phyloP scores from a whole-genome alignment of 78 protist genomes.

The Tieghemostelium lacteum region DNA sequence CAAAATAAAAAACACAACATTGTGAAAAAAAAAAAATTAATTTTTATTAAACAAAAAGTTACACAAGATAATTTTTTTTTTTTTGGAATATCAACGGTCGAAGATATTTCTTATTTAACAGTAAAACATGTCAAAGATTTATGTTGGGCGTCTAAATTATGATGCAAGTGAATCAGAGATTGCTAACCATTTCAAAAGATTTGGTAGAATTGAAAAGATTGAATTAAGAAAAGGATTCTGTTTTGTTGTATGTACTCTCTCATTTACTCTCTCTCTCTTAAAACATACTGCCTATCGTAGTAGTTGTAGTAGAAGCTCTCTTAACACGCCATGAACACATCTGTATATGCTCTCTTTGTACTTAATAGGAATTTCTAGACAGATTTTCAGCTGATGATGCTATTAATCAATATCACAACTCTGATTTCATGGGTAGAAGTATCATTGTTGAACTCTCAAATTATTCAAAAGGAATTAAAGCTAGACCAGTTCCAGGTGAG shows the following conservation, averaged over 20 bases:
- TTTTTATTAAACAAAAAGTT: no score
- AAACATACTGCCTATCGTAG: not conserved
- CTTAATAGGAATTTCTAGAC: constrained; percentile 23
- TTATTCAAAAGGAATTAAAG: constrained; percentile 6
- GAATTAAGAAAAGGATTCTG: constrained; percentile 55
- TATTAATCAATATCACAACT: constrained; percentile 1
- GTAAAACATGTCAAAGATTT: constrained; percentile 71
- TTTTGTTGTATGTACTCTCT: constrained; percentile 35
- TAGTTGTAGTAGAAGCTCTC: not conserved
- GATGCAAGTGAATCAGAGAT: constrained; percentile 39
- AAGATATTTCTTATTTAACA: no score
- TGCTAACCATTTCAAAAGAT: not conserved
- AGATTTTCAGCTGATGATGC: constrained; percentile 46
- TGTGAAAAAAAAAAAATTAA: no score
- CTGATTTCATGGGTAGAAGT: constrained; percentile 31
- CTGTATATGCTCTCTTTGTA: not conserved
- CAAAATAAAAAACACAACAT: not conserved
- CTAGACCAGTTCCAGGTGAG: constrained; percentile 33
- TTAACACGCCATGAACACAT: no score
- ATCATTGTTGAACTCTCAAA: constrained; percentile 46
- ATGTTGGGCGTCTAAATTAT: constrained; percentile 31
- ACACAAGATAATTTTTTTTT: no score
- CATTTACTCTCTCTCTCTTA: not conserved
- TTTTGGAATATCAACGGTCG: no score
- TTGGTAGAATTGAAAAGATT: constrained; percentile 33